Conservation (phyloP, 2,329 filamentous ascomycete species). For the Paecilomyces sp. region DNA sequence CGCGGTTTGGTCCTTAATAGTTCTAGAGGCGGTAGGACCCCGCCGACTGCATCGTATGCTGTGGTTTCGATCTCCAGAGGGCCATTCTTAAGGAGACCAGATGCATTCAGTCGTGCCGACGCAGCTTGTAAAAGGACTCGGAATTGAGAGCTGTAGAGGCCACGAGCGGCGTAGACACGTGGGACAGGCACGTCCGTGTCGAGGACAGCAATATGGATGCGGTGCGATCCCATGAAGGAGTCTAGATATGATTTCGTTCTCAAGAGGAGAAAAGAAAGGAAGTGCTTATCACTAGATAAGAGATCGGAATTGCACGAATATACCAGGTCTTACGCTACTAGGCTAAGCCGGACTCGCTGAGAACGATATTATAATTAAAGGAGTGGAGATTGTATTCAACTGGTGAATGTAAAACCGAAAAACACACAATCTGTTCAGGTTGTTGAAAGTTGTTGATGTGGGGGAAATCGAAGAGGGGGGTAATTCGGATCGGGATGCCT, state of each 20-base stretch:
- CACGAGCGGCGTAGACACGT: constrained; percentile 22
- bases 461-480: too few species aligned
- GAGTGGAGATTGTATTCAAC: too few species aligned
- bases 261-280: not conserved
- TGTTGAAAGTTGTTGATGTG: too few species aligned
- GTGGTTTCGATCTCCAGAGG: constrained; percentile 19
- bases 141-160: constrained; percentile 31
- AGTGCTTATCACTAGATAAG: not conserved
- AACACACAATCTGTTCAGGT: too few species aligned
- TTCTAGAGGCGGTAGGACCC: constrained; percentile 17
- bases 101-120: constrained; percentile 17
- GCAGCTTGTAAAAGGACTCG: constrained; percentile 23
- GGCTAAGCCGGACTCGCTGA: not conserved
- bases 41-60: constrained; percentile 26
- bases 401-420: too few species aligned
- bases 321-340: not conserved
- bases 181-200: constrained; percentile 30
- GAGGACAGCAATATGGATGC: constrained; percentile 27
- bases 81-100: constrained; percentile 2
- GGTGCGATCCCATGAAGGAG: constrained; percentile 8
- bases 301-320: not conserved
- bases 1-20: constrained; percentile 12
- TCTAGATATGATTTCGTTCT: not conserved
- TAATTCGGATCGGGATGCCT: too few species aligned
- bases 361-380: not conserved